Evolutionary conservation across 345 rosid genomes (phyloP).

Genomic region (Hypericum androsaemum): DNA sequence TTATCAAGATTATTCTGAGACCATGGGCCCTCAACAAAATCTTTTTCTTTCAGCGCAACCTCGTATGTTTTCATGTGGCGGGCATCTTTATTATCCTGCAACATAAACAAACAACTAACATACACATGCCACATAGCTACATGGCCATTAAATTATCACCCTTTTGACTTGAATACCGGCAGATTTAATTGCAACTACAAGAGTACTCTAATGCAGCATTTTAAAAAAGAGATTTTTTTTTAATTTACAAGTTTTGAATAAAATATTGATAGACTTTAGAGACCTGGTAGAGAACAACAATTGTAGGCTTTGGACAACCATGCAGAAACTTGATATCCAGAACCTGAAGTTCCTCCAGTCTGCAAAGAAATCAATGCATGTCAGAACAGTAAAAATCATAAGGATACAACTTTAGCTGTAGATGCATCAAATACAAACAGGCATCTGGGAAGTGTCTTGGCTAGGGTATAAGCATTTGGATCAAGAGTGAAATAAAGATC

Average conservation of each 20-base stretch:
- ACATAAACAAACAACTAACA: too few relatives aligned
- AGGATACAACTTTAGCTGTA: neutral
- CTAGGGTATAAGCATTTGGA: too few relatives aligned
- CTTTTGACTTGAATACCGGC: too few relatives aligned
- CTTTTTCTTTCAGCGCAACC: slow-evolving; percentile 89
- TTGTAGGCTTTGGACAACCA: slow-evolving; percentile 86
- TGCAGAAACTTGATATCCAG: slow-evolving; percentile 87
- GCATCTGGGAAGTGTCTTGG: too few relatives aligned
- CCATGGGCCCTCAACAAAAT: slow-evolving; percentile 97
- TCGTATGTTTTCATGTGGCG: slow-evolving; percentile 95
- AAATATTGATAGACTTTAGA: neutral
- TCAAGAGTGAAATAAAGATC: too few relatives aligned
- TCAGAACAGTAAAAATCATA: neutral
- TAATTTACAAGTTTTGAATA: neutral
- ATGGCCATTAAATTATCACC: too few relatives aligned
- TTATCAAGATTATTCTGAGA: slow-evolving; percentile 89
- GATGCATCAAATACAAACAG: too few relatives aligned
- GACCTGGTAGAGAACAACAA: slow-evolving; percentile 91
- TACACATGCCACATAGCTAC: too few relatives aligned
- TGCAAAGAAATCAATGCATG: slow-evolving; percentile 21
- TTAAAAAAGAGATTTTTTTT: too few relatives aligned
- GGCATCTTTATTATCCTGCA: slow-evolving; percentile 95
- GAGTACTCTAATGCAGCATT: too few relatives aligned
- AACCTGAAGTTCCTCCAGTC: slow-evolving; percentile 96
- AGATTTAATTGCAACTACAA: too few relatives aligned